These are phyloP conservation scores for Karstenula rhodostoma DNA, from an alignment of 2,329 filamentous ascomycete genomes.

Conservation along the genomic window DNA sequence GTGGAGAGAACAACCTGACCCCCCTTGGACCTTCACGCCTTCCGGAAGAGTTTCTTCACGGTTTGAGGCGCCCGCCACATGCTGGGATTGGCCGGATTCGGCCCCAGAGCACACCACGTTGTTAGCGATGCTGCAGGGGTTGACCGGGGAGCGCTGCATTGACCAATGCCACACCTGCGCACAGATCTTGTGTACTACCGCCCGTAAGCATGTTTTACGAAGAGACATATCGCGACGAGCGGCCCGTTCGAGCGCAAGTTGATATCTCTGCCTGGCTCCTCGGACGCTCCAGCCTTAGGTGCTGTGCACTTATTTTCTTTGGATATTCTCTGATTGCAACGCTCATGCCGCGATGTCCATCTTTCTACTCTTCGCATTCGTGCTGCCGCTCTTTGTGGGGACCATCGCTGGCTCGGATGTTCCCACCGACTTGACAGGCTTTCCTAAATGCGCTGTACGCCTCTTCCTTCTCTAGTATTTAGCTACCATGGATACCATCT, in stretches of 20 bases:
- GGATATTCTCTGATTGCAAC: background rate
- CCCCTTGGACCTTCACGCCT: background rate
- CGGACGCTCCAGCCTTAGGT: background rate
- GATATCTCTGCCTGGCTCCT: background rate
- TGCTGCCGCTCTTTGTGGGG: background rate
- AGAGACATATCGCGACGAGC: background rate
- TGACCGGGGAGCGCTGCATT: background rate
- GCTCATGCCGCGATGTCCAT: background rate
- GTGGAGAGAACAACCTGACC: background rate
- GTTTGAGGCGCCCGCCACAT: conserved; percentile 6
- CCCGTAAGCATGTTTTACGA: background rate
- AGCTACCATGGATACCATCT: too few species aligned
- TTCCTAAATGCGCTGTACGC: conserved; percentile 6
- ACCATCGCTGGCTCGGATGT: background rate
- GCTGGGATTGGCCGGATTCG: background rate
- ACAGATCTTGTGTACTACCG: background rate
- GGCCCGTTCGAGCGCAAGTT: background rate
- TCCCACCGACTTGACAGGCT: conserved; percentile 3
- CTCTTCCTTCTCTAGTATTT: background rate
- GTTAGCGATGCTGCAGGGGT: conserved; percentile 9
- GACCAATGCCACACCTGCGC: conserved; percentile 2
- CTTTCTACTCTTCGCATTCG: background rate
- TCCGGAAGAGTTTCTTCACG: background rate
- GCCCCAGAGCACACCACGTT: conserved; percentile 3
- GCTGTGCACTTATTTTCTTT: background rate